Base-by-base conservation (phyloP, 177 flowering plant genomes). In the Tripterygium wilfordii region DNA sequence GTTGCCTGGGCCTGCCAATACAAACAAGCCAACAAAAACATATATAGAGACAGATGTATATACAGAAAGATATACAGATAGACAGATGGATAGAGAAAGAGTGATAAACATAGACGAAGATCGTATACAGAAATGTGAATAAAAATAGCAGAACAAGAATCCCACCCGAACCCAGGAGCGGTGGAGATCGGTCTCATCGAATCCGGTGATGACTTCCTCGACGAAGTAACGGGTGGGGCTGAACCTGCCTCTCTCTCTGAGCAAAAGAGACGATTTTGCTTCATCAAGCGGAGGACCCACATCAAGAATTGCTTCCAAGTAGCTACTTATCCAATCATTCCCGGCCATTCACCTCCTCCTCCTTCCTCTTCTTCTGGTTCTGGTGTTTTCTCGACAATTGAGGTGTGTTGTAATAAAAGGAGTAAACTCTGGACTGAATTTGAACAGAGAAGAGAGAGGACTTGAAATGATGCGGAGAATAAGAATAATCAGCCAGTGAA, bases 301-400 rank as follows among this genome's bases (percentile, higher is more conserved):
- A 55, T 85, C 98, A 14, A 92, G 79, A 13, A 92, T 92, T 45
- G 99, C 99, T 60, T 92, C 99, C 36, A 92, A 49, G 69, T 92
- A 92, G 51, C 99, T 92, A 75, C 75, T 92, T 3, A 92, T 75
- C 99, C 99, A 92, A 47, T 92, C 97, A 60, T 92, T 92, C 51
- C 96, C 97, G 68, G 97, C 98, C 98, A 92, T 92, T 65, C 20
- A 14, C 13, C 46, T 28, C 12, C 26, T 14, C 20, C 38, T 37
- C 17, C 26, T n/a, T 49, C 37, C 4, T 36, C 23, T 13, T 16
- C 24, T 13, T n/a, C 12, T 14, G 15, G 13, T 4, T 13, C 12
- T n/a, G 8, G 7, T 38, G 10, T 3, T 4, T 15, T 15, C 14
- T 35, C 38, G 14, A 15, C 14, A 35, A 35, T 13, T 3, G 38